These are phyloP conservation scores for Emericellopsis atlantica DNA, from an alignment of 2,329 filamentous ascomycete species.

Conservation along the genomic window DNA sequence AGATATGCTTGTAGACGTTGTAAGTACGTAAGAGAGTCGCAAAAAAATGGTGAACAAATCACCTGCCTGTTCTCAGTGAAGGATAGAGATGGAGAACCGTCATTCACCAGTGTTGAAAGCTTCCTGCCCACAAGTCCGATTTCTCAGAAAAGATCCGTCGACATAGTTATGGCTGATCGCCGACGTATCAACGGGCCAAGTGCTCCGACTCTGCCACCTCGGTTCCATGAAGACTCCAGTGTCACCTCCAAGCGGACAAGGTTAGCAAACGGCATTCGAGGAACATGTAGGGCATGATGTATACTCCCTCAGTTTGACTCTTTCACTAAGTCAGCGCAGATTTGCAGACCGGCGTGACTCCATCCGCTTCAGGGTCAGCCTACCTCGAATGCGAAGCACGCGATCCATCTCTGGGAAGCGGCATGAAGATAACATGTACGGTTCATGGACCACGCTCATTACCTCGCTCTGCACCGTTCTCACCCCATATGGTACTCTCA, in stretches of 20 bases:
- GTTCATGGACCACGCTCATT: conserved; percentile 89
- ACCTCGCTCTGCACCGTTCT: conserved; percentile 81
- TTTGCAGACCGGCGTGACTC: conserved; percentile 81
- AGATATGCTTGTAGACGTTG: too few relatives aligned
- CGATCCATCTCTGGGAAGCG: conserved; percentile 37
- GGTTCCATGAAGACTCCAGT: conserved; percentile 44
- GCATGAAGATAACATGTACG: conserved; percentile 83
- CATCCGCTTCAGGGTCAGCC: conserved; percentile 85
- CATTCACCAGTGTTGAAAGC: too few relatives aligned
- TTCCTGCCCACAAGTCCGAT: too few relatives aligned
- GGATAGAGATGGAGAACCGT: not conserved
- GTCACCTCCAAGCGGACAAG: conserved; percentile 35
- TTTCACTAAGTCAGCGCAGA: conserved; percentile 35
- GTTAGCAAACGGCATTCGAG: conserved; percentile 55
- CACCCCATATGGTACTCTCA: conserved; percentile 79
- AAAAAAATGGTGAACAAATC: too few relatives aligned
- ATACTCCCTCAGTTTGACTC: conserved; percentile 2
- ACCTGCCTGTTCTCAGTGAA: not conserved
- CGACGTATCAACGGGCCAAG: conserved; percentile 82
- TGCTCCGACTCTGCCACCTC: conserved; percentile 61
- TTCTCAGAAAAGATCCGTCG: too few relatives aligned
- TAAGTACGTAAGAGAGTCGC: too few relatives aligned
- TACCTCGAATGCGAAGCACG: conserved; percentile 59
- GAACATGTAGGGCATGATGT: conserved; percentile 21
- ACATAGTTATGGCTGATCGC: conserved; percentile 57